phyloP scores from a whole-genome alignment of 2,329 filamentous ascomycete species.

The Verruconis gallopava region DNA sequence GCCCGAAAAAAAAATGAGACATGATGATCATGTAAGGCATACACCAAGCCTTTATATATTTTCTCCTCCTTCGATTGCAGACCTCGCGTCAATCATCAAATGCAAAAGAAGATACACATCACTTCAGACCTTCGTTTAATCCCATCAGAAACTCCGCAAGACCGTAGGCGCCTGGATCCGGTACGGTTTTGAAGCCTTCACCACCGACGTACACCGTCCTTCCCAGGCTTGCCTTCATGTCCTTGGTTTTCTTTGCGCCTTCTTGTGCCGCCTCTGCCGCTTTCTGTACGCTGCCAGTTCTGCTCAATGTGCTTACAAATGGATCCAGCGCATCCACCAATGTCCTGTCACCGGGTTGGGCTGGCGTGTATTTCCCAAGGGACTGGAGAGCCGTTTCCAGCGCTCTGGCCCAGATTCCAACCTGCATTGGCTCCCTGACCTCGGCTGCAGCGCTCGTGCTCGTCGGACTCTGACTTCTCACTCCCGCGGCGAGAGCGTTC shows the following conservation, averaged over 20 bases:
- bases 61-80: too few relatives aligned
- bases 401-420: slow-evolving; percentile 48
- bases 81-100: slow-evolving; percentile 4
- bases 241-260: slow-evolving; percentile 74
- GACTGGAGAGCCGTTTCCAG: slow-evolving; percentile 57
- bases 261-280: slow-evolving; percentile 64
- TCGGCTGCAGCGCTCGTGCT: slow-evolving; percentile 30
- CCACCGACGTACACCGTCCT: slow-evolving; percentile 72
- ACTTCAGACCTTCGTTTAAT: slow-evolving; percentile 40
- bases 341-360: slow-evolving; percentile 77
- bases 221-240: slow-evolving; percentile 82
- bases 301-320: slow-evolving; percentile 60
- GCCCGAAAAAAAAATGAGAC: too few relatives aligned
- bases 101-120: slow-evolving; percentile 2
- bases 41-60: not conserved
- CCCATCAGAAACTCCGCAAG: slow-evolving; percentile 75
- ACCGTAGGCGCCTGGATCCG: slow-evolving; percentile 65
- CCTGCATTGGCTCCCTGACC: slow-evolving; percentile 6
- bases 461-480: slow-evolving; percentile 40
- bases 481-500: slow-evolving; percentile 64
- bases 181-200: slow-evolving; percentile 57
- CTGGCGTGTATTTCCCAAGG: slow-evolving; percentile 75
- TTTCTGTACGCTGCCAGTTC: slow-evolving; percentile 52
- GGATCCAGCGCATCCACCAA: slow-evolving; percentile 81
- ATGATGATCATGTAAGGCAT: not conserved